A percentile compares a stretch with the other conserved stretches of the same genome.
These are phyloP conservation scores for Aspergillus nomiae DNA, from an alignment of 2,329 filamentous ascomycete genomes.

Conservation along the genomic window DNA sequence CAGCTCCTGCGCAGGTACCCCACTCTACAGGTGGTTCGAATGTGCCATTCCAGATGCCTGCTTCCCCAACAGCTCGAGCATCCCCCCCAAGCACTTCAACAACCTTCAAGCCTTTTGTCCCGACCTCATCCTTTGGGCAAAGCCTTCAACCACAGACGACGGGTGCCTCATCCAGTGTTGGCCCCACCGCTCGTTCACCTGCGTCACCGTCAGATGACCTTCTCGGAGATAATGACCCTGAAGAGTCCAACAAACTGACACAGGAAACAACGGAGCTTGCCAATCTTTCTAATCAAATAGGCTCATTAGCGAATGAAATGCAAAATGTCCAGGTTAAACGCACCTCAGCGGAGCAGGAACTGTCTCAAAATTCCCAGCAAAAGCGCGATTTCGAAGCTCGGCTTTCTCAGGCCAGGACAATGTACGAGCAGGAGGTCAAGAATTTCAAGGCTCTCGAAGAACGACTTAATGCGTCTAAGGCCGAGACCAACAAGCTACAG, in stretches of 20 bases:
- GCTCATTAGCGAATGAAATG: constrained; percentile 88
- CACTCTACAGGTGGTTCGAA: constrained; percentile 75
- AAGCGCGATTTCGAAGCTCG: constrained; percentile 93
- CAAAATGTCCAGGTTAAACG: constrained; percentile 87
- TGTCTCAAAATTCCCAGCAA: constrained; percentile 78
- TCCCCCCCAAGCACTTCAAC: constrained; percentile 44
- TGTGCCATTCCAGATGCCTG: constrained; percentile 57
- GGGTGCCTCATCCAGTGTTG: constrained; percentile 55
- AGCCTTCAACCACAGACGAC: constrained; percentile 76
- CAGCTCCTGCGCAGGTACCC: constrained; percentile 60
- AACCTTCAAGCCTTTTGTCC: constrained; percentile 86
- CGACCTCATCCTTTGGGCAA: constrained; percentile 89
- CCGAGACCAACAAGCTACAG: constrained; percentile 81
- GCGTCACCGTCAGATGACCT: constrained; percentile 73
- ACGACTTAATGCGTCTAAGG: constrained; percentile 72
- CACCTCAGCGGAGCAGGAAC: constrained; percentile 73
- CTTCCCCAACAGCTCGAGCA: constrained; percentile 46
- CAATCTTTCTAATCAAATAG: constrained; percentile 94
- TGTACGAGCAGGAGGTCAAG: constrained; percentile 93
- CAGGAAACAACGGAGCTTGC: constrained; percentile 90
- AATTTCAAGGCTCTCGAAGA: constrained; percentile 84
- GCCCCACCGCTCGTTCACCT: constrained; percentile 40
- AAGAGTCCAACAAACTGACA: constrained; percentile 83
- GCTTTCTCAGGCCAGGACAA: constrained; percentile 77
- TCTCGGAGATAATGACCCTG: constrained; percentile 85